Conservation (phyloP, 306 rosid genomes). For the Cicer pinnatifidum region DNA sequence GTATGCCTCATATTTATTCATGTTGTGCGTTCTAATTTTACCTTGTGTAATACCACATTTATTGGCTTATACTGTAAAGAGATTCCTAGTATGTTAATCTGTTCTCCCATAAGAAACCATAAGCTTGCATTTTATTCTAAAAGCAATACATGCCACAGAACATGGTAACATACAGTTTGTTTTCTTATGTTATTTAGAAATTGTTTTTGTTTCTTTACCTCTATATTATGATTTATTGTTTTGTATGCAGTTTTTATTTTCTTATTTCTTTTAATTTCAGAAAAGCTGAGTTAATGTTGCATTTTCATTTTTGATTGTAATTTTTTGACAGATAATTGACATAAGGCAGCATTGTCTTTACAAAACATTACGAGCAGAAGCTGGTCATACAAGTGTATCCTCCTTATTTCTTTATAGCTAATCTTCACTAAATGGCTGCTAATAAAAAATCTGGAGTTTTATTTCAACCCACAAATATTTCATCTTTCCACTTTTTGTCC, state of each 20-base stretch:
- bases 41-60: constrained; percentile 15
- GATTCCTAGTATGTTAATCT: constrained; percentile 14
- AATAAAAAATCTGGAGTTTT: constrained; percentile 24
- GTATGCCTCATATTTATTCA: constrained; percentile 50
- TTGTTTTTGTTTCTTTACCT: constrained; percentile 9
- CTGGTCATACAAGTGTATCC: constrained; percentile 96
- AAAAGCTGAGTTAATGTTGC: constrained; percentile 18
- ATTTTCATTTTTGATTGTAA: constrained; percentile 42
- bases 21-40: constrained; percentile 9
- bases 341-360: constrained; percentile 72
- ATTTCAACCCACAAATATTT: constrained; percentile 24
- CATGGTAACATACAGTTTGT: constrained; percentile 19
- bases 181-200: neutral
- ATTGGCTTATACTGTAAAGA: constrained; percentile 25
- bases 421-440: constrained; percentile 31
- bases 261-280: constrained; percentile 30
- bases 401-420: constrained; percentile 53
- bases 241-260: constrained; percentile 5
- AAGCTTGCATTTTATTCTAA: constrained; percentile 38
- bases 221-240: constrained; percentile 5
- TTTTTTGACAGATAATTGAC: constrained; percentile 84
- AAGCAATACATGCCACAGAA: constrained; percentile 25
- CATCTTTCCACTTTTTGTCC: neutral
- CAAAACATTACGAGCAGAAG: constrained; percentile 83
- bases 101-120: constrained; percentile 26